Evolutionary conservation across 1,284 basidiomycete species (phyloP).

Genomic region (Leccinum variabile): DNA sequence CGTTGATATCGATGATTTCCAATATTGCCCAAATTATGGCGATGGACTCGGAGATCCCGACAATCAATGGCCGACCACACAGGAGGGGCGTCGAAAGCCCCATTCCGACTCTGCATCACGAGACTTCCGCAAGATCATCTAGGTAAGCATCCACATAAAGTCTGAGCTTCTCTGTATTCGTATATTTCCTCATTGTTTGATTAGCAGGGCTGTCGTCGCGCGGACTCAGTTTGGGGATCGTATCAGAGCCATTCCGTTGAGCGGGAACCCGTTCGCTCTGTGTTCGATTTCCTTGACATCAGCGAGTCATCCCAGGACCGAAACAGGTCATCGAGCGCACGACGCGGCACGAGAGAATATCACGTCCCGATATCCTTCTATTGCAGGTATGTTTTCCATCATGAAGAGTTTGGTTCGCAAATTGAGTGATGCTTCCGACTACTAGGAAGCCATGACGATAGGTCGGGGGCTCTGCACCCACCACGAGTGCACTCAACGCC

Average conservation of each 20-base stretch:
- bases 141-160: slow-evolving; percentile 14
- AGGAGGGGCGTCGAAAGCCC: slow-evolving; percentile 10
- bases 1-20: slow-evolving; percentile 16
- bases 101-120: slow-evolving; percentile 5
- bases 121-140: slow-evolving; percentile 7
- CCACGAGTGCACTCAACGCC: slow-evolving; percentile 5
- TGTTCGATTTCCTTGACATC: slow-evolving; percentile 32
- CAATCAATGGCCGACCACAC: slow-evolving; percentile 4
- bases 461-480: slow-evolving; percentile 20
- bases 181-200: slow-evolving; percentile 1
- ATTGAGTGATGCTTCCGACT: slow-evolving; percentile 8
- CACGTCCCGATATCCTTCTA: slow-evolving; percentile 10
- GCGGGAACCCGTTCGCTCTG: slow-evolving; percentile 27
- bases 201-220: slow-evolving; percentile 4
- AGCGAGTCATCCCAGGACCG: slow-evolving; percentile 22
- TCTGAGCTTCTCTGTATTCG: not conserved
- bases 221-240: slow-evolving; percentile 13
- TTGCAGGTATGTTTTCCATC: slow-evolving; percentile 17
- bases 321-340: slow-evolving; percentile 11
- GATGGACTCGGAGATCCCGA: slow-evolving; percentile 1
- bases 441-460: slow-evolving; percentile 7
- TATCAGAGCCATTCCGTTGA: slow-evolving; percentile 24
- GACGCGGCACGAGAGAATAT: slow-evolving; percentile 8
- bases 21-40: slow-evolving; percentile 15
- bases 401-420: not conserved